A percentile compares a stretch with the other conserved stretches of the same genome.
Conservation (phyloP, 2,329 filamentous ascomycete species). For the Chaetomium olivaceum region DNA sequence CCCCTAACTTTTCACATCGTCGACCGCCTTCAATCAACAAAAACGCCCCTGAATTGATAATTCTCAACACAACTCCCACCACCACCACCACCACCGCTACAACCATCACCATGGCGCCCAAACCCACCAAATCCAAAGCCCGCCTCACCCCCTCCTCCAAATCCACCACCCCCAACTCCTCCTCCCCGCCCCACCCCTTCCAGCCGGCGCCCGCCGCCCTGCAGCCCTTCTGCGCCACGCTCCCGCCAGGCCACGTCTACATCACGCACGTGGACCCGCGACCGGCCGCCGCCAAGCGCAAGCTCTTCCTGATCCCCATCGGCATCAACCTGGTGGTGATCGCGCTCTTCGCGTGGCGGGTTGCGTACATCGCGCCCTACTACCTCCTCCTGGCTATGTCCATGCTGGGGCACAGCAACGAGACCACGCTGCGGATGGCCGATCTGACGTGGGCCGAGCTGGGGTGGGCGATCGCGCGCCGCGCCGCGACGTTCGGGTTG, state of each 20-base stretch:
- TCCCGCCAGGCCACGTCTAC: slow-evolving; percentile 73
- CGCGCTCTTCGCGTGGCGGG: slow-evolving; percentile 65
- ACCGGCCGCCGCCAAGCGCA: slow-evolving; percentile 70
- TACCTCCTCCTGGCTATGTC: slow-evolving; percentile 70
- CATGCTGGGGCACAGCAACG: slow-evolving; percentile 64
- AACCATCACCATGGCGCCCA: slow-evolving; percentile 22
- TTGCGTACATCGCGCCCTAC: slow-evolving; percentile 67
- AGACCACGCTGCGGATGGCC: slow-evolving; percentile 63
- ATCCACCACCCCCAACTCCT: not conserved
- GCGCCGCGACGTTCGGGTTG: slow-evolving; percentile 66
- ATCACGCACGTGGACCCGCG: slow-evolving; percentile 79
- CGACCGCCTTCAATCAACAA: not conserved
- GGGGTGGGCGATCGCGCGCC: slow-evolving; percentile 55
- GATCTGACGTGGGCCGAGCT: slow-evolving; percentile 59
- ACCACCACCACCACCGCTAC: not conserved
- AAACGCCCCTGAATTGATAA: not conserved
- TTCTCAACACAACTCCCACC: not conserved
- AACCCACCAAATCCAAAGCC: slow-evolving; percentile 34
- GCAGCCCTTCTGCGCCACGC: slow-evolving; percentile 63
- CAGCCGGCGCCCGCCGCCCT: slow-evolving; percentile 63
- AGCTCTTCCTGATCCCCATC: slow-evolving; percentile 79
- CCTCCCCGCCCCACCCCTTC: slow-evolving; percentile 58
- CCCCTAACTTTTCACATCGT: not conserved
- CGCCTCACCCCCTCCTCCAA: slow-evolving; percentile 43
- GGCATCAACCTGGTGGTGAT: slow-evolving; percentile 71